Conservation (phyloP, 192 early-diverging fungal species). For the Coemansia sp. region DNA sequence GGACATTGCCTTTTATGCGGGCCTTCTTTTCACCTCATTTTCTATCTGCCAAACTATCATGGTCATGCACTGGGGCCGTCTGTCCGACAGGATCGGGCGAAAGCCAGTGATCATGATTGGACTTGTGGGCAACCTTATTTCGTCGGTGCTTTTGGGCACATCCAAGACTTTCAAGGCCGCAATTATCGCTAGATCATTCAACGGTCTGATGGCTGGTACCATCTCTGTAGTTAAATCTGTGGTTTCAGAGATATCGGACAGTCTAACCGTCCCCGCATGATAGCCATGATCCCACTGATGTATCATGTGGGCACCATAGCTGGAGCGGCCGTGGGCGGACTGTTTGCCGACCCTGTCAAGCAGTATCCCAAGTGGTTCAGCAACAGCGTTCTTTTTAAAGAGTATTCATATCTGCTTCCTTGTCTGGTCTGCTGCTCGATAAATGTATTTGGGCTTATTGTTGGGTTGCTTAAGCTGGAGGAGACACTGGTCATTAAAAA, state of each 20-base stretch:
- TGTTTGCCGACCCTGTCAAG: slow-evolving; percentile 69
- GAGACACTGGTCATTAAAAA: slow-evolving; percentile 48
- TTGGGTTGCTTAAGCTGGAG: slow-evolving; percentile 62
- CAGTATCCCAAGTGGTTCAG: slow-evolving; percentile 63
- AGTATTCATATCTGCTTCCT: slow-evolving; percentile 79
- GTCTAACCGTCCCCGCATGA: slow-evolving; percentile 70
- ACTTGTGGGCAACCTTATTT: slow-evolving; percentile 67
- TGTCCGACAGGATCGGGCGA: too few species aligned
- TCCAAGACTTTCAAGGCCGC: slow-evolving; percentile 58
- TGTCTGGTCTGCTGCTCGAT: slow-evolving; percentile 64
- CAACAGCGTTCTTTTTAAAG: slow-evolving; percentile 54
- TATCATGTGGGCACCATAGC: slow-evolving; percentile 62
- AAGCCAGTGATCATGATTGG: slow-evolving; percentile 73
- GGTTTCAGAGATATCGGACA: slow-evolving; percentile 81
- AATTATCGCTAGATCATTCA: slow-evolving; percentile 56
- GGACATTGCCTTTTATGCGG: slow-evolving; percentile 71
- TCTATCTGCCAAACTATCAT: slow-evolving; percentile 53
- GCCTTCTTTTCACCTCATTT: slow-evolving; percentile 52
- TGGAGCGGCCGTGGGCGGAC: slow-evolving; percentile 73
- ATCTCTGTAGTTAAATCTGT: slow-evolving; percentile 76
- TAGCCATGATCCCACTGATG: slow-evolving; percentile 66
- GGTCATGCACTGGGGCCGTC: slow-evolving; percentile 66
- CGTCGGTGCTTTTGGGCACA: slow-evolving; percentile 66
- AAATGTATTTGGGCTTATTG: slow-evolving; percentile 58
- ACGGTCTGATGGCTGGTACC: slow-evolving; percentile 70